These are phyloP conservation scores for Artemisia annua DNA, from an alignment of 129 eudicot species.

Conservation along the genomic window DNA sequence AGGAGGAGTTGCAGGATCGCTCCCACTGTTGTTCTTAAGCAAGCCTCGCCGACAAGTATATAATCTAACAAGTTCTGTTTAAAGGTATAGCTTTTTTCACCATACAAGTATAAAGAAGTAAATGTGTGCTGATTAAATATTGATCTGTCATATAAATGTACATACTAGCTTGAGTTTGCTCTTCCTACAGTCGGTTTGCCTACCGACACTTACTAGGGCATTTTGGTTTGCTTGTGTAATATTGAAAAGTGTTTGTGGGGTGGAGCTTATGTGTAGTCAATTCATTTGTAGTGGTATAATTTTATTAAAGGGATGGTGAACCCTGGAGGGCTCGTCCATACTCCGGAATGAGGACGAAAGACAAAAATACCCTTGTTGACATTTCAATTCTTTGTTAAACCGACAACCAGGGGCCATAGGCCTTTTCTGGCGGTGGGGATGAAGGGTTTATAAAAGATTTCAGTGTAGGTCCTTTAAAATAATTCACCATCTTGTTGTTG, in stretches of 20 bases:
- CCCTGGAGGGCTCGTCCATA: conserved; percentile 8
- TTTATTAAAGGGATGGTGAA: neutral
- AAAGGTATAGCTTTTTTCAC: conserved; percentile 10
- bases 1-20: conserved; percentile 80
- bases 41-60: conserved; percentile 42
- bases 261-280: conserved; percentile 20
- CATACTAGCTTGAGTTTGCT: conserved; percentile 5
- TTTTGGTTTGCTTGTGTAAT: conserved; percentile 14
- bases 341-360: conserved; percentile 3
- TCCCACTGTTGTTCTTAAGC: conserved; percentile 90
- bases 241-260: conserved; percentile 30
- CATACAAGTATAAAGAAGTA: neutral
- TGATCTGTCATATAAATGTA: neutral
- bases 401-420: conserved; percentile 14
- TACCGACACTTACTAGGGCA: conserved; percentile 24
- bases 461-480: conserved; percentile 21
- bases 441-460: conserved; percentile 5
- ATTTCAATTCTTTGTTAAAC: conserved; percentile 6
- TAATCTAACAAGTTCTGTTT: conserved; percentile 22
- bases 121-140: neutral
- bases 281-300: conserved; percentile 8
- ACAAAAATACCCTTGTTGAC: conserved; percentile 24
- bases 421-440: conserved; percentile 23
- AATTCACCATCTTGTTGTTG: conserved; percentile 20
- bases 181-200: conserved; percentile 7